phyloP scores from a whole-genome alignment of 441 rosid genomes.

The Erysimum pusillum region DNA sequence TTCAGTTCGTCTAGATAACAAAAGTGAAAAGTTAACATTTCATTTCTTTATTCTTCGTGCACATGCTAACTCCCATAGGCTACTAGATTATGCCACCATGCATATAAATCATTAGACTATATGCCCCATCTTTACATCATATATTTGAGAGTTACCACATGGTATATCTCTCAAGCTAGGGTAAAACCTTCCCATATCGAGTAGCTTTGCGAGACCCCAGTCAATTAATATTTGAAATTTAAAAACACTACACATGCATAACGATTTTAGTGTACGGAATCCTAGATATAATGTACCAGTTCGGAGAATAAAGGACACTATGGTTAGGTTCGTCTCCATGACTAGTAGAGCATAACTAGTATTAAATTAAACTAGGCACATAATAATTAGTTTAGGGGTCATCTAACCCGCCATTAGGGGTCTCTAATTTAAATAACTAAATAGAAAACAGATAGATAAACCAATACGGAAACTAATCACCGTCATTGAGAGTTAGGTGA shows the following conservation, averaged over 20 bases:
- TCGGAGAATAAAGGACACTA: background rate
- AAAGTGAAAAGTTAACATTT: too few relatives aligned
- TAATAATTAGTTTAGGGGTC: background rate
- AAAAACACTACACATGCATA: background rate
- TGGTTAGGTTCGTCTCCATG: conserved; percentile 10
- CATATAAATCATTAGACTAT: background rate
- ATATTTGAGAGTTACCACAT: background rate
- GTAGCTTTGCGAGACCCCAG: background rate
- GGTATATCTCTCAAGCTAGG: background rate
- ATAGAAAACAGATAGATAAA: conserved; percentile 16
- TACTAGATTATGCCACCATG: background rate
- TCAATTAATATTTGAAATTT: background rate
- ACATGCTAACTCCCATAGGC: too few relatives aligned
- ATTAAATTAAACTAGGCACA: background rate
- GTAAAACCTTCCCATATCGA: background rate
- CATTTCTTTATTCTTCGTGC: too few relatives aligned
- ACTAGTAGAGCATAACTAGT: background rate
- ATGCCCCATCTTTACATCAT: background rate
- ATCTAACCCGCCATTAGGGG: conserved; percentile 4
- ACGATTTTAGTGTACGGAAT: background rate
- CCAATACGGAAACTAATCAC: conserved; percentile 20
- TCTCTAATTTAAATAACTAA: conserved; percentile 3
- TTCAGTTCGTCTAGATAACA: background rate
- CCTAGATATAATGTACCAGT: background rate
- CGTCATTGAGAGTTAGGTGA: conserved; percentile 23